These are phyloP conservation scores for Nannochloropsis granulata DNA, from an alignment of 108 stramenopile genomes.

Conservation along the genomic window DNA sequence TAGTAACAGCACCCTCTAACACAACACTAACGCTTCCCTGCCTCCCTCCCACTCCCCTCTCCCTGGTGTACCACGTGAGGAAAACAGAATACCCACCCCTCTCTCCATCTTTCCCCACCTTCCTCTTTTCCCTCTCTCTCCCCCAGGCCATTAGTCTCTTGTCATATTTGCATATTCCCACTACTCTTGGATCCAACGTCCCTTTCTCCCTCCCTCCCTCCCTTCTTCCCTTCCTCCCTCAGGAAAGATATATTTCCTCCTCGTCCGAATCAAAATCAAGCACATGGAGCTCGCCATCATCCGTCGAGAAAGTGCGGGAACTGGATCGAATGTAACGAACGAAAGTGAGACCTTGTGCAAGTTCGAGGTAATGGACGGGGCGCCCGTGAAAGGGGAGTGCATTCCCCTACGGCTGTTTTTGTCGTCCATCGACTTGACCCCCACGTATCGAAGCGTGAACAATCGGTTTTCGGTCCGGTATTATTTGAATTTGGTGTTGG, in stretches of 20 bases:
- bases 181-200: background rate
- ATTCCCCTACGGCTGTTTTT: constrained; percentile 63
- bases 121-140: too few species aligned
- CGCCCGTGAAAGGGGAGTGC: constrained; percentile 81
- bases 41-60: too few species aligned
- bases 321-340: constrained; percentile 56
- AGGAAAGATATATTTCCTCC: constrained; percentile 76
- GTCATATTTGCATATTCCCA: background rate
- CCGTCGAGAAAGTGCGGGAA: constrained; percentile 74
- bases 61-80: too few species aligned
- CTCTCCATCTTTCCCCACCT: too few species aligned
- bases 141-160: too few species aligned
- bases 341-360: constrained; percentile 93
- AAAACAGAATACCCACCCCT: too few species aligned
- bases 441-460: constrained; percentile 74
- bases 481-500: constrained; percentile 94
- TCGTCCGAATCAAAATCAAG: constrained; percentile 97
- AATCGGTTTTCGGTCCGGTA: constrained; percentile 90
- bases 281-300: constrained; percentile 97
- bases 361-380: constrained; percentile 99
- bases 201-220: background rate
- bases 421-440: constrained; percentile 70
- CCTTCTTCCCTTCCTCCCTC: background rate
- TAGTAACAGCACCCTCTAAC: too few species aligned
- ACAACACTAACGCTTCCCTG: too few species aligned